Percentiles rank a stretch among this genome's conserved stretches.
Conservation (phyloP, 73 alveolate genomes). For the Blepharisma japonicum region DNA sequence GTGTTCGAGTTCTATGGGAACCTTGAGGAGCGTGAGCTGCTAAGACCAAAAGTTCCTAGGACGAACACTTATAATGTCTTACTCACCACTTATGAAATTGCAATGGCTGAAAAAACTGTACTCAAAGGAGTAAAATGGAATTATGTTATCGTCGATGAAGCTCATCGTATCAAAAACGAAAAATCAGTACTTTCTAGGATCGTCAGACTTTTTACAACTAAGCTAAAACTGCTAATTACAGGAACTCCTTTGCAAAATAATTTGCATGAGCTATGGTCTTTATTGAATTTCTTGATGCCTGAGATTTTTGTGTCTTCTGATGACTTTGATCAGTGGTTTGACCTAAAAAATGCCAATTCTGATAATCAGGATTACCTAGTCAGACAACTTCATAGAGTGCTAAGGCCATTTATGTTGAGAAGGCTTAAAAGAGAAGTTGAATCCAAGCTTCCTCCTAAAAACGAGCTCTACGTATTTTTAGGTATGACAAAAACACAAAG, state of each 20-base stretch:
- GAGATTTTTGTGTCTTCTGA: slow-evolving; percentile 81
- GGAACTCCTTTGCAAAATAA: slow-evolving; percentile 97
- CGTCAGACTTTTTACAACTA: slow-evolving; percentile 73
- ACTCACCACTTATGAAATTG: slow-evolving; percentile 84
- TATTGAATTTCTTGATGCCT: slow-evolving; percentile 95
- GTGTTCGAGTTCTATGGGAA: slow-evolving; percentile 77
- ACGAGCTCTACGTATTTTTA: slow-evolving; percentile 85
- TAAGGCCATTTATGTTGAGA: slow-evolving; percentile 92
- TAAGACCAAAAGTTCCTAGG: slow-evolving; percentile 64
- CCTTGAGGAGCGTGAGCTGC: slow-evolving; percentile 75
- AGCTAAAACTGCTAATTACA: slow-evolving; percentile 77
- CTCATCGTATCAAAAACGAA: slow-evolving; percentile 95
- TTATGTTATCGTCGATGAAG: slow-evolving; percentile 94
- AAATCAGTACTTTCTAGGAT: slow-evolving; percentile 74
- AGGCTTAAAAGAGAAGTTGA: slow-evolving; percentile 96
- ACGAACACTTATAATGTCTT: slow-evolving; percentile 64
- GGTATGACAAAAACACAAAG: slow-evolving; percentile 87
- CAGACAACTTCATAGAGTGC: slow-evolving; percentile 83
- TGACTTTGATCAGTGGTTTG: slow-evolving; percentile 89
- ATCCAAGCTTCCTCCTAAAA: slow-evolving; percentile 90
- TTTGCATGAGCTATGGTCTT: slow-evolving; percentile 94
- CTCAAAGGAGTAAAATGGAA: slow-evolving; percentile 72
- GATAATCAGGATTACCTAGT: slow-evolving; percentile 67
- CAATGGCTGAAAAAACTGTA: slow-evolving; percentile 76
- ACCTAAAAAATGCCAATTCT: slow-evolving; percentile 75